Base-by-base conservation (phyloP, 305 asterid species). In the Ilex paraguariensis region DNA sequence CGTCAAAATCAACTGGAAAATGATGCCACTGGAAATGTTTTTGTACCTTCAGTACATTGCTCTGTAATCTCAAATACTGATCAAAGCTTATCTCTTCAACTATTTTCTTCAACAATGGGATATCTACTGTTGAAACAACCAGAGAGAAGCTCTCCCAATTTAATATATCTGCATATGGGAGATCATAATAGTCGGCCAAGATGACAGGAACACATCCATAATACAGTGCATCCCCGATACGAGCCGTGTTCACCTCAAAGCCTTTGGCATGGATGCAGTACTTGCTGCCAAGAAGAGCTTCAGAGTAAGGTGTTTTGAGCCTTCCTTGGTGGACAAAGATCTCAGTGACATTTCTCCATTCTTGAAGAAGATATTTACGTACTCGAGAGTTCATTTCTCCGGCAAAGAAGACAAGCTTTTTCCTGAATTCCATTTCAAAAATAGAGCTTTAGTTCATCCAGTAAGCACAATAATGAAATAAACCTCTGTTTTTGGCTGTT, bases 241-340 rank as follows among this genome's bases (percentile, higher is more conserved):
- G 74, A 1, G 97, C 97, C 0, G 98, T 92, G 85, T 90, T 92
- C 2, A 92, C 87, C 62, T 92, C 98, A 50, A 82, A 92, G 8
- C 98, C 98, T 73, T 87, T 92, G 4, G 94, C 98, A 8, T 90
- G 96, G 44, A 92, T 74, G 86, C 98, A 92, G 74, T 76, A 92
- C 60, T 85, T 90, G 85, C 98, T 90, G 5, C 78, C 75, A 10
- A 84, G 21, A 10, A 84, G 91, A 13, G 94, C 81, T 64, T 90
- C 94, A 0, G 97, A 85, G 56, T 92, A 92, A 0, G 97, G 84
- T 3, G 90, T 90, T 73, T 87, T 80, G 36, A 90, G 82, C 9
- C 92, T 84, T 3, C 78, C 50, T 0, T 61, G 67, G 50, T 93
- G 95, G 60, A 93, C 87, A 0, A 80, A 76, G 4, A 93, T 74